Evolutionary conservation across 2,329 filamentous ascomycete genomes (phyloP).

Genomic region (Ophiostoma piceae): DNA sequence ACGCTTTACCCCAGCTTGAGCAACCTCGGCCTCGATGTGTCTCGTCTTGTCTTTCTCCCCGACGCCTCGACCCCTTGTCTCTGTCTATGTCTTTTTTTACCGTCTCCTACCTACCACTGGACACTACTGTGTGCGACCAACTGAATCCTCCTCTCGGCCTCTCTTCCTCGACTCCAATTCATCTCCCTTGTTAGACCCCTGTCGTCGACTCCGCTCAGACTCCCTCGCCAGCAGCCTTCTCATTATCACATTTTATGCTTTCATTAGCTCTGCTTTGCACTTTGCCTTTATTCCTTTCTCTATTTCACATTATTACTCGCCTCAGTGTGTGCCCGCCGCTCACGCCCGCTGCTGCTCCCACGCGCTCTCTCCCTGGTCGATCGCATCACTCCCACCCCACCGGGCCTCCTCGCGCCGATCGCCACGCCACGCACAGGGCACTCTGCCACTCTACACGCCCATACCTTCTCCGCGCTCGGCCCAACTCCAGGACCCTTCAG

Average conservation of each 20-base stretch:
- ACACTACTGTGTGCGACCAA: background rate
- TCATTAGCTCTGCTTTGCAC: background rate
- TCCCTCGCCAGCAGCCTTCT: slow-evolving; percentile 1
- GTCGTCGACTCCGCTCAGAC: background rate
- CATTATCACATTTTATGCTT: background rate
- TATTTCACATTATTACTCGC: background rate
- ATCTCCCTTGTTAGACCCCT: slow-evolving; percentile 1
- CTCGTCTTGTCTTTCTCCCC: background rate
- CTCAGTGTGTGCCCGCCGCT: background rate
- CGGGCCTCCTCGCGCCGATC: slow-evolving; percentile 5
- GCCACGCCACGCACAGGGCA: background rate
- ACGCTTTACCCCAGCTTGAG: background rate
- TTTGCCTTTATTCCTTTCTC: background rate
- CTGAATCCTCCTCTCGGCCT: background rate
- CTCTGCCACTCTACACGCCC: background rate
- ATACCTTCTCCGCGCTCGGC: background rate
- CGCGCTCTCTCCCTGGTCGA: background rate
- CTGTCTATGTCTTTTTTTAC: background rate
- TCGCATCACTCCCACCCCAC: slow-evolving; percentile 7
- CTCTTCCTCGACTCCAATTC: background rate
- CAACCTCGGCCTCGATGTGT: background rate
- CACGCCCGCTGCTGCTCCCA: background rate
- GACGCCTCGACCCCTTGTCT: background rate
- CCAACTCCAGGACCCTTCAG: background rate
- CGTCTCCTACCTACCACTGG: background rate